These are phyloP conservation scores for Suillus alpinus DNA, from an alignment of 768 basidiomycete genomes.

Conservation along the genomic window DNA sequence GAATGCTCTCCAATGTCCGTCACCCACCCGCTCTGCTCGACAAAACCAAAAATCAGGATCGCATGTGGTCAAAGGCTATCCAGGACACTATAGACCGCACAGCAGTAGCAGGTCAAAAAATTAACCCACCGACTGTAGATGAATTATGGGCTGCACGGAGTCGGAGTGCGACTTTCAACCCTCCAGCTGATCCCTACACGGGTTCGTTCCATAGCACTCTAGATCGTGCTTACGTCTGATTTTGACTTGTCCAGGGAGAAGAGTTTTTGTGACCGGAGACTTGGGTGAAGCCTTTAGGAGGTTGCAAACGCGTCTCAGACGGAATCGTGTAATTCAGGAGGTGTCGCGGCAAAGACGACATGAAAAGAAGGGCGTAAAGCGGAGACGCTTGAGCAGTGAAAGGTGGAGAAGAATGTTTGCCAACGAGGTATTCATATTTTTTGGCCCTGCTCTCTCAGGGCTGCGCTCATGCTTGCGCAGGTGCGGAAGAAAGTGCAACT, in stretches of 20 bases:
- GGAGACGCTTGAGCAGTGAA: slow-evolving; percentile 69
- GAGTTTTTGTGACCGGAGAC: slow-evolving; percentile 44
- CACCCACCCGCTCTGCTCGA: background rate
- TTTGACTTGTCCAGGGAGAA: slow-evolving; percentile 50
- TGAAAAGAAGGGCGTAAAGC: slow-evolving; percentile 81
- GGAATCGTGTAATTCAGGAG: slow-evolving; percentile 55
- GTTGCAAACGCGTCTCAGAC: slow-evolving; percentile 48
- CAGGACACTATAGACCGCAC: background rate
- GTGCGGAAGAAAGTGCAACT: slow-evolving; percentile 82
- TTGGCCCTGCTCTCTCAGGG: slow-evolving; percentile 13
- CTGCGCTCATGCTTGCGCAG: slow-evolving; percentile 36
- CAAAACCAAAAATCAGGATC: background rate
- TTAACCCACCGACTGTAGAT: slow-evolving; percentile 27
- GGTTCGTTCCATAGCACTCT: slow-evolving; percentile 36
- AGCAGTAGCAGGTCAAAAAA: slow-evolving; percentile 12
- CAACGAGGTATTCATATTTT: slow-evolving; percentile 54
- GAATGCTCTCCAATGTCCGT: background rate
- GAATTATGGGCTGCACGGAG: slow-evolving; percentile 34
- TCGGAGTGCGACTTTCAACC: slow-evolving; percentile 20
- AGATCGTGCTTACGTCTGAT: slow-evolving; percentile 6
- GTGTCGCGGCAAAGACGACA: slow-evolving; percentile 56
- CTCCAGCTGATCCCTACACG: slow-evolving; percentile 52
- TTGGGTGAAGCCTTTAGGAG: slow-evolving; percentile 46
- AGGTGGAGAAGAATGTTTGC: slow-evolving; percentile 81
- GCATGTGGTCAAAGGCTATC: background rate